Conservation (phyloP, 805 yeast genomes). For the Ogataea thermomethanolica region DNA sequence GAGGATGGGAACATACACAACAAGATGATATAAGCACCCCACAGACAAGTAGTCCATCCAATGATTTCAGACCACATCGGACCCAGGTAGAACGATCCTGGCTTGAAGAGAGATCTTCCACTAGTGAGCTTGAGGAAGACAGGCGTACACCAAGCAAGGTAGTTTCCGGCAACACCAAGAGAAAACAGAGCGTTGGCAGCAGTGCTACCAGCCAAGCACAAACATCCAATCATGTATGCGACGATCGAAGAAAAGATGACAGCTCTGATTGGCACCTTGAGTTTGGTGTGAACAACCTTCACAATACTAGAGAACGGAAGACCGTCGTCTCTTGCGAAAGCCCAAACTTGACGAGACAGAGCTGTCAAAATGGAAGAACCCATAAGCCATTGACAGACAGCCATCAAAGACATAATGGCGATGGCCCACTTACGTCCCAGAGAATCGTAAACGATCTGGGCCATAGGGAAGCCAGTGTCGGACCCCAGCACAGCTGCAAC, state of each 20-base stretch:
- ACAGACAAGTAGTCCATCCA: conserved; percentile 42
- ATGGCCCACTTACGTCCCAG: conserved; percentile 64
- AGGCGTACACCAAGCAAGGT: conserved; percentile 62
- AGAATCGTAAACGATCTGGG: conserved; percentile 59
- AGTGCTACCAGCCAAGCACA: conserved; percentile 53
- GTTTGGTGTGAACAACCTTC: conserved; percentile 51
- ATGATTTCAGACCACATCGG: conserved; percentile 42
- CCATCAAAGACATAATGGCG: conserved; percentile 56
- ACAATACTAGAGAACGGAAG: conserved; percentile 57
- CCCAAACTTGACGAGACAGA: conserved; percentile 69
- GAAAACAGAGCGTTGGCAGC: conserved; percentile 71
- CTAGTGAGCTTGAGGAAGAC: conserved; percentile 49
- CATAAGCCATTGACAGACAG: conserved; percentile 63
- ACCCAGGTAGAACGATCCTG: conserved; percentile 70
- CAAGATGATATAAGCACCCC: conserved; percentile 51
- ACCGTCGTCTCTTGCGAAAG: conserved; percentile 75
- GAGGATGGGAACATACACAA: conserved; percentile 60
- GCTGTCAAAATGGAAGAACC: conserved; percentile 61
- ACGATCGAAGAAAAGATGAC: conserved; percentile 51
- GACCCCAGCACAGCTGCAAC: conserved; percentile 41
- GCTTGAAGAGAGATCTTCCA: conserved; percentile 49
- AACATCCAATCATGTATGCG: conserved; percentile 50
- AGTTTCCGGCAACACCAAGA: conserved; percentile 58
- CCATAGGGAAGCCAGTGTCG: conserved; percentile 57
- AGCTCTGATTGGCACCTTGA: conserved; percentile 66